These are phyloP conservation scores for Chamaecyparis obtusa DNA, from an alignment of 75 land plant genomes.

Conservation along the genomic window DNA sequence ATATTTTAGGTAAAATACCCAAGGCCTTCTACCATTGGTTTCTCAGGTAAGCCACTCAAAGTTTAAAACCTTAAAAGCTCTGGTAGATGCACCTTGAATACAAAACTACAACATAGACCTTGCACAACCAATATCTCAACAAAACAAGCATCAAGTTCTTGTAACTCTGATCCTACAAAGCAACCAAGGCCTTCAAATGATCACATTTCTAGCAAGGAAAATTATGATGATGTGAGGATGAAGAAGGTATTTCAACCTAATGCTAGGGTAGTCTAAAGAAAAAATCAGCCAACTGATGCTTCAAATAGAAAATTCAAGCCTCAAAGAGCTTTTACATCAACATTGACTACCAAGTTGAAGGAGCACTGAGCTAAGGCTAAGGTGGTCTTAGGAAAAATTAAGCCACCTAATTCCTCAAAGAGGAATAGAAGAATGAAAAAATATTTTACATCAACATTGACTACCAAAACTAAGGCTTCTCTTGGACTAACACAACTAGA, in stretches of 20 bases:
- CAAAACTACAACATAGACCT: neutral
- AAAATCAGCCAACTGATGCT: neutral
- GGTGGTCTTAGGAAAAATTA: neutral
- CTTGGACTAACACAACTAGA: constrained; percentile 23
- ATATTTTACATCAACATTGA: constrained; percentile 28
- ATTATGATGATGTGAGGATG: neutral
- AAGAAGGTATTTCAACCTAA: neutral
- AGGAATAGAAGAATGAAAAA: neutral
- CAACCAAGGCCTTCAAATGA: constrained; percentile 3
- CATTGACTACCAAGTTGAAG: constrained; percentile 4
- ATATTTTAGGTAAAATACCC: neutral
- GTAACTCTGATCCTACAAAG: neutral
- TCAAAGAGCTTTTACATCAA: constrained; percentile 22
- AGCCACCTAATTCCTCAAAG: neutral
- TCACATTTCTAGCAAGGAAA: neutral
- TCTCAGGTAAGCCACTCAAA: neutral
- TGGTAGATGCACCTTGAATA: neutral
- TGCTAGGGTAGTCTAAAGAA: neutral
- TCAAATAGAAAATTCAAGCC: neutral
- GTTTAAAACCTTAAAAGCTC: neutral
- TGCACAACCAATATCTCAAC: neutral
- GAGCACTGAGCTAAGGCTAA: neutral
- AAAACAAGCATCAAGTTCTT: neutral
- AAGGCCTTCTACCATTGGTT: neutral
- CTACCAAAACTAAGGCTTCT: constrained; percentile 39